Evolutionary conservation across 768 basidiomycete genomes (phyloP).

Genomic region (Tylopilus intermedius): DNA sequence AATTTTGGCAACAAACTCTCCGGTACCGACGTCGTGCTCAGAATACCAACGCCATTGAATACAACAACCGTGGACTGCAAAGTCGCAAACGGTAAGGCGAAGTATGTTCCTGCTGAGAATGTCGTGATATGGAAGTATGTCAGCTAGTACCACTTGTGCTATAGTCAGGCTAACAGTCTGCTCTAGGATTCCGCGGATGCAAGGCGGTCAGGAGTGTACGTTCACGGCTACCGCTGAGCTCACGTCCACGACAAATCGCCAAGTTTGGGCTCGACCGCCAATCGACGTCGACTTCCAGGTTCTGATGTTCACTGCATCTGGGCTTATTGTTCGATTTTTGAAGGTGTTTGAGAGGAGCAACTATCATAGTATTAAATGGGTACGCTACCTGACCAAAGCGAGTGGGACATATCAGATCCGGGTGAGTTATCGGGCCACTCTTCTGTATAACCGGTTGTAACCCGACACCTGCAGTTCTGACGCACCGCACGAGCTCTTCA

Average conservation of each 20-base stretch:
- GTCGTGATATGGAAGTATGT: conserved; percentile 97
- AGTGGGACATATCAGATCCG: conserved; percentile 91
- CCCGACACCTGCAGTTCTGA: conserved; percentile 25
- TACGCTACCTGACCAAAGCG: conserved; percentile 89
- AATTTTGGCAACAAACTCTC: conserved; percentile 90
- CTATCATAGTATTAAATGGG: conserved; percentile 95
- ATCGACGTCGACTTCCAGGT: conserved; percentile 99
- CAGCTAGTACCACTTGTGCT: background rate
- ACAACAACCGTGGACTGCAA: conserved; percentile 91
- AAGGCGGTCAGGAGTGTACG: conserved; percentile 88
- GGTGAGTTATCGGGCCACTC: conserved; percentile 46
- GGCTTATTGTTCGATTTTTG: conserved; percentile 91
- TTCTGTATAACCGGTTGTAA: background rate
- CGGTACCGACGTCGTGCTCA: conserved; percentile 85
- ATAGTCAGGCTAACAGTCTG: conserved; percentile 1
- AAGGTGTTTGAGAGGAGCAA: conserved; percentile 97
- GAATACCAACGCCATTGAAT: conserved; percentile 95
- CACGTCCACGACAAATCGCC: conserved; percentile 84
- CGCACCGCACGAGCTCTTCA: conserved; percentile 7
- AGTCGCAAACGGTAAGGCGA: conserved; percentile 88
- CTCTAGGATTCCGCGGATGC: conserved; percentile 81
- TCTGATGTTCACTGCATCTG: conserved; percentile 97
- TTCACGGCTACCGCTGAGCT: conserved; percentile 78
- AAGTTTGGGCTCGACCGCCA: conserved; percentile 97
- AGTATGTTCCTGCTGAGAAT: conserved; percentile 95